Conservation (phyloP, 495 filamentous ascomycete species). For the Penicillium paradoxum region DNA sequence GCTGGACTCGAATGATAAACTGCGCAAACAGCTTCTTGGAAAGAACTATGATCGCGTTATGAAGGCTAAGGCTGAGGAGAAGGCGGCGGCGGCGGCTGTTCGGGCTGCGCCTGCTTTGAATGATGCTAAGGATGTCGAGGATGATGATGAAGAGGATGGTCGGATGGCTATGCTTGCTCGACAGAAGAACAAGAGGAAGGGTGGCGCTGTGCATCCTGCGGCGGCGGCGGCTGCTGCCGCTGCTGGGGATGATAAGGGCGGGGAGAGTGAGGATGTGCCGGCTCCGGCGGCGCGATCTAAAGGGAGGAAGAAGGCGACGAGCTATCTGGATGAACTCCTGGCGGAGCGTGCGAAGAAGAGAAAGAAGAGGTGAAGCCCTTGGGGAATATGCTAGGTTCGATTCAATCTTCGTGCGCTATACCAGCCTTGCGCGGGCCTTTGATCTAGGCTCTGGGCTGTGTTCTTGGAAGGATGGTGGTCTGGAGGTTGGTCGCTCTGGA, state of each 20-base stretch:
- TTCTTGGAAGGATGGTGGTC: neutral
- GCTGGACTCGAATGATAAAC: constrained; percentile 39
- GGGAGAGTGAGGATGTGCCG: neutral
- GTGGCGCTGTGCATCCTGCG: neutral
- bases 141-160: constrained; percentile 59
- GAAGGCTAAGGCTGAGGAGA: constrained; percentile 21
- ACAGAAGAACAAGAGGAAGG: constrained; percentile 34
- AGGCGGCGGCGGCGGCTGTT: constrained; percentile 2
- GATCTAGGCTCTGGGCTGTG: neutral
- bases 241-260: constrained; percentile 5
- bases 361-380: constrained; percentile 46
- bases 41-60: constrained; percentile 41
- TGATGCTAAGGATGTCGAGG: constrained; percentile 23
- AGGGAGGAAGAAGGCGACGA: constrained; percentile 38
- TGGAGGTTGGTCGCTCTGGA: neutral
- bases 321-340: constrained; percentile 50
- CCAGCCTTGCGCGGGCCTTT: neutral
- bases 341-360: constrained; percentile 48
- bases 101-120: neutral
- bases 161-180: constrained; percentile 50
- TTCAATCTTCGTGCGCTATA: neutral
- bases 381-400: neutral
- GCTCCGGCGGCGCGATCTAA: constrained; percentile 20
- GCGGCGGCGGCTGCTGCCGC: neutral
- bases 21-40: constrained; percentile 47